phyloP scores from a whole-genome alignment of 805 yeast species.

The Saccharomycopsis oosterbeekiorum region DNA sequence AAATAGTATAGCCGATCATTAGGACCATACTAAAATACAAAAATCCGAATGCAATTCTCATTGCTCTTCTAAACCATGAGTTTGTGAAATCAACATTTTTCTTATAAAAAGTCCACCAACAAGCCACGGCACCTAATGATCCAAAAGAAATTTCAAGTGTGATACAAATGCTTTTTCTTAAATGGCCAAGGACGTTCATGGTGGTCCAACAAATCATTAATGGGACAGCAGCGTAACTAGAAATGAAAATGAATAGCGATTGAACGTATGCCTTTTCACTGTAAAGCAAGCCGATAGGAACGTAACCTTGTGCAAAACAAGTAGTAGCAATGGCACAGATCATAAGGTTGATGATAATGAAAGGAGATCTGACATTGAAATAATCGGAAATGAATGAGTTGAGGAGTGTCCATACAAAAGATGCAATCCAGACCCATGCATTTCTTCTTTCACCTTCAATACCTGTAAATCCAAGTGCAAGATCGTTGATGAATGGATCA shows the following conservation, averaged over 20 bases:
- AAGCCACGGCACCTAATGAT: slow-evolving; percentile 58
- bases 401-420: neutral
- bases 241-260: slow-evolving; percentile 26
- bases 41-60: too few relatives aligned
- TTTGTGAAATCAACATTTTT: slow-evolving; percentile 40
- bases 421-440: slow-evolving; percentile 35
- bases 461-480: slow-evolving; percentile 45
- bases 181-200: slow-evolving; percentile 45
- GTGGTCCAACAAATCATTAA: slow-evolving; percentile 55
- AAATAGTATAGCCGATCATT: too few relatives aligned
- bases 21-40: too few relatives aligned
- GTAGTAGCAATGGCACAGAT: neutral
- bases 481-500: slow-evolving; percentile 42
- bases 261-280: neutral
- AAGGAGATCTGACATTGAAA: slow-evolving; percentile 35
- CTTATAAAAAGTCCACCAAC: slow-evolving; percentile 45
- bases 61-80: too few relatives aligned
- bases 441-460: slow-evolving; percentile 70
- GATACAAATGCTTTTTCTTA: slow-evolving; percentile 45
- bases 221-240: slow-evolving; percentile 56
- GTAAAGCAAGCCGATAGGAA: neutral
- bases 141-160: slow-evolving; percentile 62
- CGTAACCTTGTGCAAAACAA: too few relatives aligned
- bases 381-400: slow-evolving; percentile 29
- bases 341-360: slow-evolving; percentile 24